Base-by-base conservation (phyloP, 371 early-diverging fungal species). In the Mycotypha africana region DNA sequence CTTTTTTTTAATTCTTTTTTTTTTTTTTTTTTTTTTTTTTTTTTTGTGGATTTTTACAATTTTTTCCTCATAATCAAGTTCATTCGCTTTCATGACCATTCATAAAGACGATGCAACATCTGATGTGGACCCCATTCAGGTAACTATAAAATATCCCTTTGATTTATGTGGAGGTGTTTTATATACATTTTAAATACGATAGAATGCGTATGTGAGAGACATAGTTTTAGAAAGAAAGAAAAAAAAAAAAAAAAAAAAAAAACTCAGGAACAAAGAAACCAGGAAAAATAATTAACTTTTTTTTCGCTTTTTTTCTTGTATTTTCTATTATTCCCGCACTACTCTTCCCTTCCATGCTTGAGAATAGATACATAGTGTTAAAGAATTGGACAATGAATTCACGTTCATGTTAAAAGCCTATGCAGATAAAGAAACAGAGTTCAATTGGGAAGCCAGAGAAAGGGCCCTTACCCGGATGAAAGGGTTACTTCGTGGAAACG, bases 401-500 rank as follows among this genome's bases (percentile, higher is more conserved):
- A 32, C 32, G 11, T 32, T 24, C 11, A 58, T 58, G 40, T 37
- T 57, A 24, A 49, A 58, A 47, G 40, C 42, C 17, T 60, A 48
- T 32, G 37, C 45, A 17, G 56, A 63, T 40, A 62, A 54, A 48
- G 67, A 67, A 49, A 56, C 63, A 3, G 67, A 67, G 41, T 39
- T 42, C 26, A 62, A 67, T 38, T 67, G 67, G 67, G 60, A 67
- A 38, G 47, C 53, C 12, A 56, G 67, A 53, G 63, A 59, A 15
- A 52, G 46, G 38, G 20, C 48, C 12, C 41, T 57, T 28, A 40
- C 43, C 38, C 54, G 58, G 22, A 47, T 63, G 35, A 43, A 55
- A 36, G 60, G 65, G 19, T 45, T 51, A 17, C 55, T 71, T 42
- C 60, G 67, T 47, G 72, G 72, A 19, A 65, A 69, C 52, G 58